phyloP scores from a whole-genome alignment of 2,329 filamentous ascomycete species.

The Chalara sp. region DNA sequence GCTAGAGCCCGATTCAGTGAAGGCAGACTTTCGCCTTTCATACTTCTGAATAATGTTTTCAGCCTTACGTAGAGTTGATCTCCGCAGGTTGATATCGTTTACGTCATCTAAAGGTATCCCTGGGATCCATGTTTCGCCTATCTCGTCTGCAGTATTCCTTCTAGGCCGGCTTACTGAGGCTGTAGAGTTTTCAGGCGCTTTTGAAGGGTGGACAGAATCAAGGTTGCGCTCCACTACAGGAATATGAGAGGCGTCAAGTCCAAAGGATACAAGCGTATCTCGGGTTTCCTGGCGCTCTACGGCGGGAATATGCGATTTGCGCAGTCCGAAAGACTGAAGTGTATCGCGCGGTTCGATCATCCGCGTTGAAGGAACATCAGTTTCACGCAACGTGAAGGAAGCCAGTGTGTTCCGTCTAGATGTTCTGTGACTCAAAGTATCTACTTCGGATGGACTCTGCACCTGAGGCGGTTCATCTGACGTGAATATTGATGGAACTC shows the following conservation, averaged over 20 bases:
- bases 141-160: slow-evolving; percentile 28
- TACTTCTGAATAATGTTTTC: background rate
- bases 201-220: background rate
- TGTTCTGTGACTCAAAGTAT: slow-evolving; percentile 16
- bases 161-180: slow-evolving; percentile 28
- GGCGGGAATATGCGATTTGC: no score
- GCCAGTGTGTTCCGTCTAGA: slow-evolving; percentile 25
- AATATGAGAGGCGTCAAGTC: no score
- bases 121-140: slow-evolving; percentile 33
- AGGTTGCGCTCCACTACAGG: no score
- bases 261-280: no score
- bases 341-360: no score
- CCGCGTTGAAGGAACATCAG: no score
- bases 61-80: background rate
- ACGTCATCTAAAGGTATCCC: slow-evolving; percentile 18
- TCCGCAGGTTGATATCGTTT: background rate
- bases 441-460: slow-evolving; percentile 16
- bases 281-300: no score
- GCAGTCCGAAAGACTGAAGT: no score
- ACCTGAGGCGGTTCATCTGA: slow-evolving; percentile 11
- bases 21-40: slow-evolving; percentile 31
- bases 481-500: slow-evolving; percentile 20
- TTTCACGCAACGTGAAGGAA: slow-evolving; percentile 10
- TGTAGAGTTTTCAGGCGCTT: slow-evolving; percentile 1
- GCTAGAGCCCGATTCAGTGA: slow-evolving; percentile 19